Conservation (phyloP, 306 rosid genomes). For the Corylus avellana region DNA sequence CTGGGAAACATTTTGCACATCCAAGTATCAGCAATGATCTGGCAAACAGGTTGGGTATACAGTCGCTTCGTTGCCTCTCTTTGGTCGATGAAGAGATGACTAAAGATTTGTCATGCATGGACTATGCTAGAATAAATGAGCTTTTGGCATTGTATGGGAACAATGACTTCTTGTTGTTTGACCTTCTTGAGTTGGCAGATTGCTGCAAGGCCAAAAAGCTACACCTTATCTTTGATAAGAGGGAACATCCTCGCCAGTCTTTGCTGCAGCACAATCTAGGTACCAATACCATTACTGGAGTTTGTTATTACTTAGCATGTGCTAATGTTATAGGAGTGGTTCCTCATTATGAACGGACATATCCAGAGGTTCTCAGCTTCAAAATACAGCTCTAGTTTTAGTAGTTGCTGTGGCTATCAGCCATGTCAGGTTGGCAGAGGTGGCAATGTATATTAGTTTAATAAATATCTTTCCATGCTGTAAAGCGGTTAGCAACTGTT, state of each 20-base stretch:
- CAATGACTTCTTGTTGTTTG: slow-evolving; percentile 73
- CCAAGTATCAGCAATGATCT: slow-evolving; percentile 87
- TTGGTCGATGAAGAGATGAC: slow-evolving; percentile 85
- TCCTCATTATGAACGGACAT: not conserved
- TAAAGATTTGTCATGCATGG: slow-evolving; percentile 93
- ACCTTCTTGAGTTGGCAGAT: slow-evolving; percentile 97
- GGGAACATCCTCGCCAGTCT: slow-evolving; percentile 93
- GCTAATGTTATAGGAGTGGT: slow-evolving; percentile 7
- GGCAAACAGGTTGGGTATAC: slow-evolving; percentile 83
- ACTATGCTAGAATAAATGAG: slow-evolving; percentile 72
- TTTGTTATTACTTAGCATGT: not conserved
- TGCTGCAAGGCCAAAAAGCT: slow-evolving; percentile 85
- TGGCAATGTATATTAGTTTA: not conserved
- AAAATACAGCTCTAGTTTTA: not conserved
- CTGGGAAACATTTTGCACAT: slow-evolving; percentile 78
- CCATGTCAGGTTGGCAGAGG: not conserved
- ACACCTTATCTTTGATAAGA: slow-evolving; percentile 87
- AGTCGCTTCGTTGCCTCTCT: slow-evolving; percentile 83
- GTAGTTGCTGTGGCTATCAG: not conserved
- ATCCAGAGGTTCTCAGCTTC: not conserved
- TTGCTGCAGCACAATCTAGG: slow-evolving; percentile 96
- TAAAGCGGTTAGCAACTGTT: not conserved
- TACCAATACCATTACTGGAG: slow-evolving; percentile 26
- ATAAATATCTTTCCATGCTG: not conserved
- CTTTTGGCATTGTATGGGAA: slow-evolving; percentile 74